Percentiles rank a stretch among this genome's conserved stretches.
Evolutionary conservation across 2,329 filamentous ascomycete species (phyloP).

Genomic region (Phaeosphaeriaceae sp.): DNA sequence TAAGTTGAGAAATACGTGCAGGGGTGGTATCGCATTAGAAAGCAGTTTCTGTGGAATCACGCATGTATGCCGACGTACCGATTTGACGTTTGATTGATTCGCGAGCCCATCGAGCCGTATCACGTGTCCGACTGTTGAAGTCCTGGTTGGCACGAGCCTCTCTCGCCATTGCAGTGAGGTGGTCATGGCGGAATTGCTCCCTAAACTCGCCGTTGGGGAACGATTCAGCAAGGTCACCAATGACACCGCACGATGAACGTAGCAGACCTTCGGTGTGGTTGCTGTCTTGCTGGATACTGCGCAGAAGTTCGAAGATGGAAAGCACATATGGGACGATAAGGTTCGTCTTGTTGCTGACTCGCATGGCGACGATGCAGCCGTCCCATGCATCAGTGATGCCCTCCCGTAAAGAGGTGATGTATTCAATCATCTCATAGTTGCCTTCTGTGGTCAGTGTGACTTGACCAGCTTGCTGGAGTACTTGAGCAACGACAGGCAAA

Average conservation of each 20-base stretch:
- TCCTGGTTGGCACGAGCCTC: constrained; percentile 91
- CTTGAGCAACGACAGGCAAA: constrained; percentile 87
- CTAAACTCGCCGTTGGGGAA: constrained; percentile 90
- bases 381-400: constrained; percentile 99
- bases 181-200: constrained; percentile 86
- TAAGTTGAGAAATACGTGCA: constrained; percentile 24
- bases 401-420: constrained; percentile 91
- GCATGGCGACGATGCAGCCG: constrained; percentile 94
- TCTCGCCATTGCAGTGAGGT: constrained; percentile 87
- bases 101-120: constrained; percentile 95
- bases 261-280: constrained; percentile 92
- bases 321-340: constrained; percentile 78
- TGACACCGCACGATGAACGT: constrained; percentile 94
- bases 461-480: constrained; percentile 88
- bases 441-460: constrained; percentile 81
- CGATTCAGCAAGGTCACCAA: constrained; percentile 92
- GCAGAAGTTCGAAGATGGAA: constrained; percentile 85
- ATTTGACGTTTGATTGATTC: constrained; percentile 96
- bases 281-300: constrained; percentile 77
- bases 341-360: constrained; percentile 75
- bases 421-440: constrained; percentile 95
- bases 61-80: constrained; percentile 40
- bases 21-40: too few species aligned
- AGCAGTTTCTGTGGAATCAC: too few species aligned
- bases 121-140: constrained; percentile 81